Base-by-base conservation (phyloP, 108 stramenopile genomes). In the Nitzschia sp. region DNA sequence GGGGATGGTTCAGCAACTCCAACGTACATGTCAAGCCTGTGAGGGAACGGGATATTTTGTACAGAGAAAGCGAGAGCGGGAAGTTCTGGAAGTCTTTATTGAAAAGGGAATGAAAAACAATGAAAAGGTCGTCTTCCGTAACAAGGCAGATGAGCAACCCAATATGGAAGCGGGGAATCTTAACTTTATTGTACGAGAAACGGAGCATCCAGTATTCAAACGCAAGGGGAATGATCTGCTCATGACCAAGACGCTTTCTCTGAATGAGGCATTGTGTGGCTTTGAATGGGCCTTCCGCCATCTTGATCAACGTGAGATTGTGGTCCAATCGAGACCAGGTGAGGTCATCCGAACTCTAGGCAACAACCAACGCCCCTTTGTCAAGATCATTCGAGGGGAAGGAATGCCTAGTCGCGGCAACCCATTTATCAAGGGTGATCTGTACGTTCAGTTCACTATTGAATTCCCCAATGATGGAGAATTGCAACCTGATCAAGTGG, bases 1-100 rank as follows among this genome's bases (percentile, higher is more conserved):
- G 57, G 97, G 97, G 12, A 98, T 98, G 97, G 94, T 98, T 15
- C 96, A 97, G 73, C 96, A 98, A 65, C 66, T 95, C 12, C 97
- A 96, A 63, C 71, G 92, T n/a, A 69, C 77, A 10, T 97, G 96
- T 78, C 50, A 70, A 1, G 82, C 68, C 34, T 98, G 97, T 69
- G 73, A 75, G 10, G 94, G 95, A 8, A 80, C 86, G 56, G 96
- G 97, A 15, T 89, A 89, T 55, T 29, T 56, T 10, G 83, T 68
- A 37, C 71, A 78, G 29, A 92, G 81, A 65, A 84, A 87, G 66
- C 89, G 94, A 70, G 96, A 98, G 63, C 85, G 96, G 29, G 96
- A 98, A 74, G 82, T 97, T 51, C 69, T 99, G 57, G 96, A 97
- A 71, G 96, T 99, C 15, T 71, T 79, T 62, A 82, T 99, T 64